phyloP scores from a whole-genome alignment of 306 rosid species.

The Cyclanthera cordifolia region DNA sequence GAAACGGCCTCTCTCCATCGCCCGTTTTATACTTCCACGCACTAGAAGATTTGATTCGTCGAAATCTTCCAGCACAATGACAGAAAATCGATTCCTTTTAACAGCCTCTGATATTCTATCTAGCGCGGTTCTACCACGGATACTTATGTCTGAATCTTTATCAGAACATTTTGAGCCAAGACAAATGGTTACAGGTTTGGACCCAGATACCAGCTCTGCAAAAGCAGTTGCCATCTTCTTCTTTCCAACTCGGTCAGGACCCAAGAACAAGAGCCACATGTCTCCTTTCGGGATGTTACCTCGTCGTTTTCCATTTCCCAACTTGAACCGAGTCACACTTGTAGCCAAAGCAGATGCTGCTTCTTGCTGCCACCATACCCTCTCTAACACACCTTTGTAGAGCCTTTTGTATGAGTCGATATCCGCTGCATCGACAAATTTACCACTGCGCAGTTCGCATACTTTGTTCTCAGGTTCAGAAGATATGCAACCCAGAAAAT shows the following conservation, averaged over 20 bases:
- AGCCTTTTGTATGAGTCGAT: conserved; percentile 75
- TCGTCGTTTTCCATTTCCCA: conserved; percentile 56
- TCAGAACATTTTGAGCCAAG: conserved; percentile 44
- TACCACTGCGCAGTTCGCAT: conserved; percentile 37
- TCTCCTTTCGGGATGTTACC: conserved; percentile 52
- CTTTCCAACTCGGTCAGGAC: conserved; percentile 86
- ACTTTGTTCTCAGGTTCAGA: conserved; percentile 54
- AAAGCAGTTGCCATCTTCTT: conserved; percentile 86
- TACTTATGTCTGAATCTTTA: conserved; percentile 44
- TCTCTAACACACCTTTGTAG: conserved; percentile 56
- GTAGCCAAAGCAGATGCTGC: conserved; percentile 84
- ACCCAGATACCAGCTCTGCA: conserved; percentile 64
- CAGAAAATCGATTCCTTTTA: conserved; percentile 63
- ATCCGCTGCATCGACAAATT: conserved; percentile 31
- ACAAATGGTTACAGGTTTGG: conserved; percentile 48
- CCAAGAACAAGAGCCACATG: conserved; percentile 73
- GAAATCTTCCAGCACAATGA: conserved; percentile 74
- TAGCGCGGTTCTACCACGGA: conserved; percentile 73
- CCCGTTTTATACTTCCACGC: conserved; percentile 59
- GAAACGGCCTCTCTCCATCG: conserved; percentile 81
- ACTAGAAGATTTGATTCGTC: conserved; percentile 51
- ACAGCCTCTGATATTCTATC: conserved; percentile 79
- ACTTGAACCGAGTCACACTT: conserved; percentile 59
- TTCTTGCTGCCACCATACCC: conserved; percentile 98
- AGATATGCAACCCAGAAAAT: conserved; percentile 54